phyloP scores from a whole-genome alignment of 2,329 filamentous ascomycete species.

The Colletotrichum navitas region DNA sequence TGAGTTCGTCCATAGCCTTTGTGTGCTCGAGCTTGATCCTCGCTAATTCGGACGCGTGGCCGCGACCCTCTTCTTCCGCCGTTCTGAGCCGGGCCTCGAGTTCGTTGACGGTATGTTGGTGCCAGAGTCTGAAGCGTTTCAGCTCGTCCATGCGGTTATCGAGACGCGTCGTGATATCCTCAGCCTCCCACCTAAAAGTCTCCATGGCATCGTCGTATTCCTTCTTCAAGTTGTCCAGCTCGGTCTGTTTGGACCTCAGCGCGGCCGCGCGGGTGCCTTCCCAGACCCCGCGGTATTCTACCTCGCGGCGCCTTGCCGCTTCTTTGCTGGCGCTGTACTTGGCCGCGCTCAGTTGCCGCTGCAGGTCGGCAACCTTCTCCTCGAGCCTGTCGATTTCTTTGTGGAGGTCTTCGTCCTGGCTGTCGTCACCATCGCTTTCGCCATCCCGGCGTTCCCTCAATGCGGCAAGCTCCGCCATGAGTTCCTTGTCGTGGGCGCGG shows the following conservation, averaged over 20 bases:
- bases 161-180: not conserved
- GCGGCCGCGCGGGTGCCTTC: not conserved
- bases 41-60: not conserved
- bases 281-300: slow-evolving; percentile 1
- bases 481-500: not conserved
- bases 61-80: not conserved
- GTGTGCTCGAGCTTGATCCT: not conserved
- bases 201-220: not conserved
- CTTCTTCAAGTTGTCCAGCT: not conserved
- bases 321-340: not conserved
- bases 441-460: not conserved
- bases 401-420: not conserved
- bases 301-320: not conserved
- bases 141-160: not conserved
- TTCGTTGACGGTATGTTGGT: not conserved
- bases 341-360: slow-evolving; percentile 2
- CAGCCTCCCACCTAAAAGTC: not conserved
- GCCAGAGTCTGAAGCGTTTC: not conserved
- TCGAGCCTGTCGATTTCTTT: not conserved
- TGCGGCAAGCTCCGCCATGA: not conserved
- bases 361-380: slow-evolving; percentile 6
- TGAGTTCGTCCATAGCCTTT: not conserved
- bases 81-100: not conserved
- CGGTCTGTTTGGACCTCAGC: not conserved
- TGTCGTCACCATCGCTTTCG: not conserved